phyloP scores from a whole-genome alignment of 768 basidiomycete species.

The Lactifluus subvellereus region DNA sequence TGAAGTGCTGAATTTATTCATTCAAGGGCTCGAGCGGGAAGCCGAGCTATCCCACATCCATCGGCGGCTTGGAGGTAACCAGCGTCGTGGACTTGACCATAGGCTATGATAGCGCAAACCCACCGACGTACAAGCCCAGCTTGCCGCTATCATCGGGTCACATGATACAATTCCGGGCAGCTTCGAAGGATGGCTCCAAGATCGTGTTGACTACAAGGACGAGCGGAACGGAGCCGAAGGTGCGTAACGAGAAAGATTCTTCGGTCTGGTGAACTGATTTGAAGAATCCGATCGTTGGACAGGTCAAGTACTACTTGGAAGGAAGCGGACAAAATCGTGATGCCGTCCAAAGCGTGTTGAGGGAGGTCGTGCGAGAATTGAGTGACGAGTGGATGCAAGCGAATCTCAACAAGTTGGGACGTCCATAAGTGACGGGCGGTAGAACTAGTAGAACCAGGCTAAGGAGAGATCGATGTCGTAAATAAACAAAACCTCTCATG shows the following conservation, averaged over 20 bases:
- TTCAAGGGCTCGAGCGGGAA: conserved; percentile 23
- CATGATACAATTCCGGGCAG: conserved; percentile 77
- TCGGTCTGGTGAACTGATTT: neutral
- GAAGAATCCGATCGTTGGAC: neutral
- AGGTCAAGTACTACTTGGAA: conserved; percentile 90
- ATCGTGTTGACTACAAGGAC: conserved; percentile 72
- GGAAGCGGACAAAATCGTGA: conserved; percentile 53
- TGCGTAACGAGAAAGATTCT: conserved; percentile 26
- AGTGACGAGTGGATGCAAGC: conserved; percentile 66
- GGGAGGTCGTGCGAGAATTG: conserved; percentile 53
- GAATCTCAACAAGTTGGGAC: conserved; percentile 42
- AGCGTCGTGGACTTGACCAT: conserved; percentile 70
- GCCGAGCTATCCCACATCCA: conserved; percentile 50
- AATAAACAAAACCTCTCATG: conserved; percentile 1
- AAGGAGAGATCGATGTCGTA: neutral
- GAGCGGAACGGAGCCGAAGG: conserved; percentile 89
- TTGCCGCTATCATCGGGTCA: conserved; percentile 73
- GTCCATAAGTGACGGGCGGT: conserved; percentile 24
- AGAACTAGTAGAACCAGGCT: neutral
- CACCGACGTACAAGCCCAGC: conserved; percentile 54
- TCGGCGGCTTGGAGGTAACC: conserved; percentile 56
- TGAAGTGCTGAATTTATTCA: conserved; percentile 5
- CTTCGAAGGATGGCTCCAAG: conserved; percentile 36
- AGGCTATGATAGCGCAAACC: conserved; percentile 71
- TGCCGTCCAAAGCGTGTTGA: conserved; percentile 47